phyloP scores from a whole-genome alignment of 1,284 basidiomycete genomes.

The Caloboletus firmus region DNA sequence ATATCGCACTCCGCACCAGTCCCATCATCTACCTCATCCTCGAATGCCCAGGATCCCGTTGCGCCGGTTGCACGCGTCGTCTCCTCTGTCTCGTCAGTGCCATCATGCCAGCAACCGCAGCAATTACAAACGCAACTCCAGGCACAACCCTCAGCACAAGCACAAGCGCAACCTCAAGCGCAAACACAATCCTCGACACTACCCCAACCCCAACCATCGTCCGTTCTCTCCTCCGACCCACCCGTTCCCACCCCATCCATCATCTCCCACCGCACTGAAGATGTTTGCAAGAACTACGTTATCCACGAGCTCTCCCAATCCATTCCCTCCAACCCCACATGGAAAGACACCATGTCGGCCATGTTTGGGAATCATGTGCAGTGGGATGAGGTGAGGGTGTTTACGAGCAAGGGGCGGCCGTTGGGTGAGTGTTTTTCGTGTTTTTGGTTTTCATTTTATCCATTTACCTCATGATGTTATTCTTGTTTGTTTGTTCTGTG shows the following conservation, averaged over 20 bases:
- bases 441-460: not conserved
- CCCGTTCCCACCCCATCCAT: constrained; percentile 13
- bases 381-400: constrained; percentile 69
- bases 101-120: too few relatives aligned
- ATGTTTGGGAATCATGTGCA: constrained; percentile 75
- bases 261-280: constrained; percentile 41
- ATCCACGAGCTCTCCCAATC: constrained; percentile 58
- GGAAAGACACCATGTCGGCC: constrained; percentile 72
- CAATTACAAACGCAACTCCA: too few relatives aligned
- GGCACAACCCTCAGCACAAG: too few relatives aligned
- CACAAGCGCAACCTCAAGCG: not conserved
- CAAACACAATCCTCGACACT: not conserved
- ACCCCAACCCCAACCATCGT: not conserved
- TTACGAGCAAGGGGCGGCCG: constrained; percentile 58
- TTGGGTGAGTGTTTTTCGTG: constrained; percentile 44
- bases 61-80: not conserved
- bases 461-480: not conserved
- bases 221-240: constrained; percentile 11
- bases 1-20: not conserved
- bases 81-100: not conserved
- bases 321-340: constrained; percentile 49
- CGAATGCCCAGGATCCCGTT: not conserved
- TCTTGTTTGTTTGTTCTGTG: not conserved
- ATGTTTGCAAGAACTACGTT: constrained; percentile 61
- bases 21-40: not conserved